Evolutionary conservation across 1,284 basidiomycete species (phyloP).

Genomic region (Ceratobasidium sp.): DNA sequence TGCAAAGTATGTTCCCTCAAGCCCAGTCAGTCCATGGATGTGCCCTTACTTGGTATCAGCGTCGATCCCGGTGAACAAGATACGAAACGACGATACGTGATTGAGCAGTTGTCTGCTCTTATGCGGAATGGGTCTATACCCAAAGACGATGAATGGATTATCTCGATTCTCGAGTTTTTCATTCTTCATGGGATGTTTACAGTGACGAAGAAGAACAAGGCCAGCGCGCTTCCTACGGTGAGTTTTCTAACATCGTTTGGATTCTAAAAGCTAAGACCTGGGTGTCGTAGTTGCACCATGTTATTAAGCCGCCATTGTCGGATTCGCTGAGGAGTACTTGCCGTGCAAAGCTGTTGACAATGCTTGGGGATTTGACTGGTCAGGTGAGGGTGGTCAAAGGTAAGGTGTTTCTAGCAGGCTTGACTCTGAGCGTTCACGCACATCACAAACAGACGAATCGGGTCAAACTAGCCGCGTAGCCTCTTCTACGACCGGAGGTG

Average conservation of each 20-base stretch:
- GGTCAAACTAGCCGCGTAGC: slow-evolving; percentile 57
- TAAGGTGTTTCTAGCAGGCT: slow-evolving; percentile 49
- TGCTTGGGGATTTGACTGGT: slow-evolving; percentile 81
- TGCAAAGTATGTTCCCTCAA: slow-evolving; percentile 57
- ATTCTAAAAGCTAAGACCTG: neutral
- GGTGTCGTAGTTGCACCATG: slow-evolving; percentile 65
- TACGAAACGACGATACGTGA: slow-evolving; percentile 76
- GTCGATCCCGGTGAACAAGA: slow-evolving; percentile 50
- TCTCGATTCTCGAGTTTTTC: slow-evolving; percentile 83
- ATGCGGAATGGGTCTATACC: slow-evolving; percentile 85
- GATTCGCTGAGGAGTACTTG: slow-evolving; percentile 76
- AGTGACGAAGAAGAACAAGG: slow-evolving; percentile 77
- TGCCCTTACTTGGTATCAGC: slow-evolving; percentile 2
- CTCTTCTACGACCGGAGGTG: slow-evolving; percentile 75
- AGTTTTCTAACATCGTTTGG: slow-evolving; percentile 53
- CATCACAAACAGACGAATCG: slow-evolving; percentile 12
- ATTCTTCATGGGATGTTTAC: slow-evolving; percentile 85
- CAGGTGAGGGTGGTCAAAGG: slow-evolving; percentile 68
- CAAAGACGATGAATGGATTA: slow-evolving; percentile 83
- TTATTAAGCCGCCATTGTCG: slow-evolving; percentile 78
- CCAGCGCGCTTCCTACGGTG: slow-evolving; percentile 72
- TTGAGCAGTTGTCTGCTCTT: slow-evolving; percentile 86
- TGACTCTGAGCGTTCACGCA: slow-evolving; percentile 41
- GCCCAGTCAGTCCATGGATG: neutral
- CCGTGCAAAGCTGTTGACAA: slow-evolving; percentile 75